Evolutionary conservation across 1,284 basidiomycete species (phyloP).

Genomic region (Boletus mariae): DNA sequence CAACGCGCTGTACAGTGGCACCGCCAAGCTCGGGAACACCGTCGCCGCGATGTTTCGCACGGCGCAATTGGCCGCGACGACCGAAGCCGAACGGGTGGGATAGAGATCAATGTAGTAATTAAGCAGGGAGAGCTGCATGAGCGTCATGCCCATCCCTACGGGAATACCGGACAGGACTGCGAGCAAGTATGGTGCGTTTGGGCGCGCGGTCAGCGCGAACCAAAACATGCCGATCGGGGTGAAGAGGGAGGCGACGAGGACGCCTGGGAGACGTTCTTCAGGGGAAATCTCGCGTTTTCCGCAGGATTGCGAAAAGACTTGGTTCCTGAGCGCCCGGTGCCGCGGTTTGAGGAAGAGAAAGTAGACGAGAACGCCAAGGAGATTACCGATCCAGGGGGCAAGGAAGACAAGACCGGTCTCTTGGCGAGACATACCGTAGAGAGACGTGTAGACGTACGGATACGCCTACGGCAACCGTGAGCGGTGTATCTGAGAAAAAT

Average conservation of each 20-base stretch:
- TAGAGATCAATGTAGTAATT: constrained; percentile 32
- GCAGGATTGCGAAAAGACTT: constrained; percentile 1
- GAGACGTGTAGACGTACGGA: constrained; percentile 17
- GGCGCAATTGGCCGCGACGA: constrained; percentile 28
- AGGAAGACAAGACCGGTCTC: constrained; percentile 25
- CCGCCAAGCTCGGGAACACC: constrained; percentile 24
- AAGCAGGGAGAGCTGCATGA: constrained; percentile 24
- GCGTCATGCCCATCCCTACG: constrained; percentile 28
- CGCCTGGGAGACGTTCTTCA: constrained; percentile 26
- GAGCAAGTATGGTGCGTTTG: constrained; percentile 7
- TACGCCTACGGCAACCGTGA: constrained; percentile 17
- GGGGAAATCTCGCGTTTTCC: constrained; percentile 16
- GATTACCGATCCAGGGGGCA: constrained; percentile 23
- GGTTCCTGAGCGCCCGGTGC: neutral
- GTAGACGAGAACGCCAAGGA: constrained; percentile 25
- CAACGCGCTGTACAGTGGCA: constrained; percentile 21
- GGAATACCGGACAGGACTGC: constrained; percentile 23
- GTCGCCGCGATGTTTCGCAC: constrained; percentile 22
- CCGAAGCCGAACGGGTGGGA: constrained; percentile 27
- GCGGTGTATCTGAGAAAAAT: neutral
- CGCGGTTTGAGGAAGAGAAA: constrained; percentile 22
- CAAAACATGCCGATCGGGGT: constrained; percentile 29
- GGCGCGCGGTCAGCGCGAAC: constrained; percentile 22
- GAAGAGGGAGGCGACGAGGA: constrained; percentile 20
- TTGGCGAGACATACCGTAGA: constrained; percentile 25